Evolutionary conservation across 2,329 filamentous ascomycete genomes (phyloP).

Genomic region (Fusarium nelsonii): DNA sequence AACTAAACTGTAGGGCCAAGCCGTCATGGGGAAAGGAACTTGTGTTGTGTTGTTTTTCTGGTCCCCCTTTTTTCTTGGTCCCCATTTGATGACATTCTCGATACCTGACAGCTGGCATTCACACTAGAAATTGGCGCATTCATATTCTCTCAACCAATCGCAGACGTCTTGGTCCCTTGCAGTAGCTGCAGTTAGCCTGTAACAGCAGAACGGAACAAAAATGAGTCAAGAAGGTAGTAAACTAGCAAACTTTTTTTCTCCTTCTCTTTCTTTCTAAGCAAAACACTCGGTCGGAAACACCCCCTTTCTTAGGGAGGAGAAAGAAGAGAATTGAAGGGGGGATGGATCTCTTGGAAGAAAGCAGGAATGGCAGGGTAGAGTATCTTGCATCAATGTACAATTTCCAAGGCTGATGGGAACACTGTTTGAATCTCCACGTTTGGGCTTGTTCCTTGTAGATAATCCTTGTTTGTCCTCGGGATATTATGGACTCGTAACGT

Average conservation of each 20-base stretch:
- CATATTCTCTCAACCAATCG: conserved; percentile 11
- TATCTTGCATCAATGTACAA: conserved; percentile 18
- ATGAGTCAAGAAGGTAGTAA: conserved; percentile 27
- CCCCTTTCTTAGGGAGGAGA: conserved; percentile 2
- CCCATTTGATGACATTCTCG: conserved; percentile 23
- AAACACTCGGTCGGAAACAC: neutral
- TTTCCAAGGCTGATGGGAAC: conserved; percentile 14
- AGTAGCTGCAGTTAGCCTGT: conserved; percentile 29
- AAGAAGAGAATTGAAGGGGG: neutral
- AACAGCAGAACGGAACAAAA: conserved; percentile 15
- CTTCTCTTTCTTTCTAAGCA: conserved; percentile 12
- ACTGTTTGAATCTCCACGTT: neutral
- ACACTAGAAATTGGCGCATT: conserved; percentile 14
- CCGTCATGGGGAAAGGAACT: neutral
- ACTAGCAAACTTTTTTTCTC: neutral
- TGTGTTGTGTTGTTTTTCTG: conserved; percentile 4
- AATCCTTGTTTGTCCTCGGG: conserved; percentile 21
- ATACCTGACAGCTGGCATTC: conserved; percentile 20
- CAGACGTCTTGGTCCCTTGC: conserved; percentile 19
- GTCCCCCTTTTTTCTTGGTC: neutral
- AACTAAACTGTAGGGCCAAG: neutral
- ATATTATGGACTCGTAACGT: conserved; percentile 31
- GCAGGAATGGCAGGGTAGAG: neutral
- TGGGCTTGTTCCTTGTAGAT: conserved; percentile 4
- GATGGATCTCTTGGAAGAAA: neutral